Conservation (phyloP, 768 basidiomycete genomes). For the Psilocybe cyanescens region DNA sequence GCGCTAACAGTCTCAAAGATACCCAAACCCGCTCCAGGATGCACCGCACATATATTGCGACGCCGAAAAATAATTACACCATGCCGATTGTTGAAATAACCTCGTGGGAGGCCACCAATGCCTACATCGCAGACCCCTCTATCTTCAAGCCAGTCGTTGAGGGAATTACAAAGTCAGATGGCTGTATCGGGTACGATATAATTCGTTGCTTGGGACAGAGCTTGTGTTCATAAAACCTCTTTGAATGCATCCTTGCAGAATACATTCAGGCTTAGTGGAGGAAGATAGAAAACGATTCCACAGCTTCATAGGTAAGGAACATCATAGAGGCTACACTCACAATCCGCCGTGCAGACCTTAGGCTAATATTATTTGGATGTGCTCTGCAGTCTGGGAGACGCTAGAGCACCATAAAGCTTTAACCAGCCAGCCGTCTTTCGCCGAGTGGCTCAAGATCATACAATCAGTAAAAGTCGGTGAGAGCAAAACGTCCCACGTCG, state of each 20-base stretch:
- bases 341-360: too few species aligned
- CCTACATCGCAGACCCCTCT: neutral
- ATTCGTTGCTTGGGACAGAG: too few species aligned
- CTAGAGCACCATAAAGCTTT: conserved; percentile 18
- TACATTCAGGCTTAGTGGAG: neutral
- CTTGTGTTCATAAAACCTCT: too few species aligned
- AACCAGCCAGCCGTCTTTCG: conserved; percentile 12
- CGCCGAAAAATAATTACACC: neutral
- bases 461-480: neutral
- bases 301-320: neutral
- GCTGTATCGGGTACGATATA: neutral
- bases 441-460: conserved; percentile 1
- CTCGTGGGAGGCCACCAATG: neutral
- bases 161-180: neutral
- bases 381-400: conserved; percentile 20
- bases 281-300: neutral
- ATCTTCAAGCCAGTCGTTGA: neutral
- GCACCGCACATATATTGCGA: neutral
- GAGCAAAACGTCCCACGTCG: conserved; percentile 9
- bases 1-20: too few species aligned
- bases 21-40: too few species aligned
- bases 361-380: neutral
- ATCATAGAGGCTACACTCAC: too few species aligned
- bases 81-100: conserved; percentile 2
- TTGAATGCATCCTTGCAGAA: neutral